Evolutionary conservation across 2,329 filamentous ascomycete species (phyloP).

Genomic region (Hypoxylon sp.): DNA sequence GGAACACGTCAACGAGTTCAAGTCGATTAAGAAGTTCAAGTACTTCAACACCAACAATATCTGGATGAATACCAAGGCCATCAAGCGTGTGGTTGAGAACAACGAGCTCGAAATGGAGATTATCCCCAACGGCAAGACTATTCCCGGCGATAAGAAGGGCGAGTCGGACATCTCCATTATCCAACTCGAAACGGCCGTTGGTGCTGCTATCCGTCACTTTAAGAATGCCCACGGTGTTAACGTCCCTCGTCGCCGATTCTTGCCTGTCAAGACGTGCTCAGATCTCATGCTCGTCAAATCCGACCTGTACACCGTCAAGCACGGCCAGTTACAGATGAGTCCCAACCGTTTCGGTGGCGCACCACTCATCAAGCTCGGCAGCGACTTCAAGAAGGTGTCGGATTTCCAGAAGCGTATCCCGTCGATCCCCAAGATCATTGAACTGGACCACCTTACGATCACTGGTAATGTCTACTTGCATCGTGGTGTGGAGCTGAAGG

Average conservation of each 20-base stretch:
- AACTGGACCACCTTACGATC: constrained; percentile 95
- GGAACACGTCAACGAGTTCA: constrained; percentile 99
- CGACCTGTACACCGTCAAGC: constrained; percentile 97
- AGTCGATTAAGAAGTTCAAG: constrained; percentile 99
- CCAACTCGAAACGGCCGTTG: constrained; percentile 98
- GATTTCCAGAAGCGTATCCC: constrained; percentile 92
- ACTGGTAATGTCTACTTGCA: constrained; percentile 97
- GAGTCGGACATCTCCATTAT: constrained; percentile 98
- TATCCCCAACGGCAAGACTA: constrained; percentile 98
- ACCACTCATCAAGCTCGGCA: constrained; percentile 97
- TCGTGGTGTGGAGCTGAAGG: constrained; percentile 95
- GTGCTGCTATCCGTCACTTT: constrained; percentile 98
- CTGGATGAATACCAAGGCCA: constrained; percentile 97
- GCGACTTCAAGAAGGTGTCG: constrained; percentile 99
- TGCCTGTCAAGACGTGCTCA: constrained; percentile 99
- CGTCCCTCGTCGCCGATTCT: constrained; percentile 95
- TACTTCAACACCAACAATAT: constrained; percentile 99
- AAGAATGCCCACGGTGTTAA: constrained; percentile 99
- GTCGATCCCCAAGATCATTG: constrained; percentile 90
- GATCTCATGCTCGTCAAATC: constrained; percentile 99
- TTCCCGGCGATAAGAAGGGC: constrained; percentile 99
- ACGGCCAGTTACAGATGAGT: constrained; percentile 98
- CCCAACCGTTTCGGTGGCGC: constrained; percentile 95
- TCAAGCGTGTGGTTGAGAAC: constrained; percentile 99
- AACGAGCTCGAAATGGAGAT: constrained; percentile 99